Base-by-base conservation (phyloP, 345 rosid genomes). In the Carallia pectinifolia region DNA sequence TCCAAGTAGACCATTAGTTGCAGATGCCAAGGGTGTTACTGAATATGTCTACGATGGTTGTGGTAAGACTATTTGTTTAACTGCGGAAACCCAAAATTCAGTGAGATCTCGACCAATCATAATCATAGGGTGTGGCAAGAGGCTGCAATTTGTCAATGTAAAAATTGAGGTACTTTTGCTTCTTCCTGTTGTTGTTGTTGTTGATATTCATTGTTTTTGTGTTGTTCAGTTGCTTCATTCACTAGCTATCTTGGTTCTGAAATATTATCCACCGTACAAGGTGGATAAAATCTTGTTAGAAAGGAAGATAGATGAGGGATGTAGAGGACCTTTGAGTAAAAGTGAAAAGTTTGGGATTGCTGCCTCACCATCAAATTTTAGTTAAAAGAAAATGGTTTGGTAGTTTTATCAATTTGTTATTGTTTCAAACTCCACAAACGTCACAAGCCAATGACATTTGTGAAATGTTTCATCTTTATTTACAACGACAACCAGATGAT, bases 21-120 rank as follows among this genome's bases (percentile, higher is more conserved):
- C 86, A 40, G 99, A 95, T 88, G 81, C 85, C 18, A 76, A 83
- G 65, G 91, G 89, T 71, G 81, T 95, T 85, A 88, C 89, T 80
- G 97, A 92, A 40, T 95, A 86, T 69, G 85, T 68, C 53, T 95
- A 95, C 82, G 95, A 95, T 71, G 99, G 99, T 62, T 86, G 96
- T 78, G 99, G 99, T 55, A 90, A 83, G 76, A 79, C 81, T 39
- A 82, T 95, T 59, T 71, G 75, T 70, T 86, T 95, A 74, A 88
- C 82, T 78, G 88, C 75, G 53, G 92, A 87, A 76, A 77, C 76
- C 67, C 78, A 80, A 47, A 75, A 78, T 72, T 62, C 81, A 55
- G 76, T 71, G 58, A 83, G 83, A 71, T 79, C 80, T 79, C 89
- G 67, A 74, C 97, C 99, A 54, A 89, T 95, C 74, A 83, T 95